Conservation (phyloP, 1,139 yeast species). For the Candida dubliniensis region DNA sequence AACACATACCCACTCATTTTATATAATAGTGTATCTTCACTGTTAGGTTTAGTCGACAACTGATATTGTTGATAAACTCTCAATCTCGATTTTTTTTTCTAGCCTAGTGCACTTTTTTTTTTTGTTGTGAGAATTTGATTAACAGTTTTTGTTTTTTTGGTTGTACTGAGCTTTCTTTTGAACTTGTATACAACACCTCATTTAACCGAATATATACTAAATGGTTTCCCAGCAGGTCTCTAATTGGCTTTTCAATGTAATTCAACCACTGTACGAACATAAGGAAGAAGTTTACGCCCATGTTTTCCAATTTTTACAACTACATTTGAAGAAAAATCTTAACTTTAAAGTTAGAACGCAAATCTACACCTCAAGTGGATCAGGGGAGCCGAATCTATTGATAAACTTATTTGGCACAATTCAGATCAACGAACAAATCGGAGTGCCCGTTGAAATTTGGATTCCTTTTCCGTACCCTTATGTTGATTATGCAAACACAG, state of each 20-base stretch:
- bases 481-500: slow-evolving; percentile 23
- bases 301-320: slow-evolving; percentile 52
- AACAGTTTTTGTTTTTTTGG: too few species aligned
- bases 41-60: background rate
- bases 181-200: background rate
- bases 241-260: slow-evolving; percentile 45
- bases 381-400: slow-evolving; percentile 61
- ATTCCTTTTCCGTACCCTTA: slow-evolving; percentile 70
- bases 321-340: slow-evolving; percentile 37
- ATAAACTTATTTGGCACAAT: slow-evolving; percentile 65
- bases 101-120: background rate
- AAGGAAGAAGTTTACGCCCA: slow-evolving; percentile 61
- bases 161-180: background rate
- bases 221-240: slow-evolving; percentile 38
- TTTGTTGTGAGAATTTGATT: background rate
- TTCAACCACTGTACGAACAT: slow-evolving; percentile 53
- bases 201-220: background rate
- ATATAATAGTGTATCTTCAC: background rate
- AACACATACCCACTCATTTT: slow-evolving; percentile 26
- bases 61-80: too few species aligned
- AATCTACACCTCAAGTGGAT: slow-evolving; percentile 55
- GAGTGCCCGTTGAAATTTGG: slow-evolving; percentile 75
- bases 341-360: slow-evolving; percentile 66
- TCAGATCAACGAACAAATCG: slow-evolving; percentile 29
- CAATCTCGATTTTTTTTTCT: slow-evolving; percentile 3